phyloP scores from a whole-genome alignment of 202 grass and related monocot species.

The Brachypodium distachyon region DNA sequence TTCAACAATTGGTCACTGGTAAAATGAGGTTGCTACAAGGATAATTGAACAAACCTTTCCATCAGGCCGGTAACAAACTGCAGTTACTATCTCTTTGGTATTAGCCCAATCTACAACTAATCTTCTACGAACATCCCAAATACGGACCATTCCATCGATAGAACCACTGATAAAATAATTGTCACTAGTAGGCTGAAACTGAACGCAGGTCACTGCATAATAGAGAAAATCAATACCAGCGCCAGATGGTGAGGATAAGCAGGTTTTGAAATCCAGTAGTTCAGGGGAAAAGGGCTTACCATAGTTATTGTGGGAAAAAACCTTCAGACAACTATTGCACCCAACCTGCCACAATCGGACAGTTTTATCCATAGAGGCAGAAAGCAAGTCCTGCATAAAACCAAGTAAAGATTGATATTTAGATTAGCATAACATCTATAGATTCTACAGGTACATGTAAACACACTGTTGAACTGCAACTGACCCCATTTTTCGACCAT shows the following conservation, averaged over 20 bases:
- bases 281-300: constrained; percentile 30
- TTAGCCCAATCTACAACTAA: constrained; percentile 55
- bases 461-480: constrained; percentile 6
- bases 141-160: constrained; percentile 62
- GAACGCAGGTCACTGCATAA: constrained; percentile 64
- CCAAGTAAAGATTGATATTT: constrained; percentile 9
- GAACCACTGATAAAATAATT: constrained; percentile 59
- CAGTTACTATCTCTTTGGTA: constrained; percentile 63
- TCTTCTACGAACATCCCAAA: constrained; percentile 55
- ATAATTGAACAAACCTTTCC: constrained; percentile 44
- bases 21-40: not conserved
- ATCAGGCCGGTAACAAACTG: constrained; percentile 57
- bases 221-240: constrained; percentile 2
- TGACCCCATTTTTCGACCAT: constrained; percentile 82
- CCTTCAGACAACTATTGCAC: constrained; percentile 61
- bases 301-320: constrained; percentile 78
- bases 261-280: not conserved
- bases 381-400: constrained; percentile 59
- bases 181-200: constrained; percentile 52
- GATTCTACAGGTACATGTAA: not conserved
- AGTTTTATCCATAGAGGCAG: constrained; percentile 89
- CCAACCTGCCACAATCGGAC: constrained; percentile 79
- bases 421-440: constrained; percentile 17
- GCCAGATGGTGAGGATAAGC: not conserved
- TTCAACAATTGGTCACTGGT: not conserved